Evolutionary conservation across 2,329 filamentous ascomycete genomes (phyloP), one percentile per base, ranked within the genome.

Genomic region (Myriosclerotinia curreyana): DNA sequence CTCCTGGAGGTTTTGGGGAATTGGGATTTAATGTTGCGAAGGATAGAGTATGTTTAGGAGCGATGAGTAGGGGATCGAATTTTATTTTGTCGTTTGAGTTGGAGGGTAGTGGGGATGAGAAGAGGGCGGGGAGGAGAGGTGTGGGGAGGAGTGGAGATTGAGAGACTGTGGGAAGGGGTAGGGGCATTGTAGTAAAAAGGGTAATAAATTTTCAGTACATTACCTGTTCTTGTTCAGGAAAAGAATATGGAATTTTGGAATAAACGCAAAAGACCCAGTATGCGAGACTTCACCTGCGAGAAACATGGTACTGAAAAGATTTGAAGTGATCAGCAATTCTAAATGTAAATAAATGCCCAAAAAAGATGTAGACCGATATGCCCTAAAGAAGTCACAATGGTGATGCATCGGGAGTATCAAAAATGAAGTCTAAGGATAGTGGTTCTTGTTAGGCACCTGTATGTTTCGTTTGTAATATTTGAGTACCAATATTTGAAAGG

Each of bases 1-100:
- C 67, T 4, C 62, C 67, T 15, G 67, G 67, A 9, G 67, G 67
- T 0, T 69, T 69, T 50, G 67, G 67, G 9, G 67, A 69, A 25
- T 44, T 69, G 22, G 67, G 67, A 0, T 69, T 69, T 49, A 64
- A 46, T 25, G 64, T 69, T 12, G 52, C 46, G 2, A 60, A 42
- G 36, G 63, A 69, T 46, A 64, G 53, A 8, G 58, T 69, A 11
- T 64, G 49, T 20, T 65, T 69, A 38, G 67, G 66, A 8, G 65
- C 66, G 1, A 62, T 67, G 58, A 64, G 66, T n/a, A 51, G 62
- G 3, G 66, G 65, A n/a, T 67, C 64, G 14, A 67, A 66, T 46
- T 56, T 62, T 48, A n/a, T 36, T 17, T 44, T 62, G 52, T 49
- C 49, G 5, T 62, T 62, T 56, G 31, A 14, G n/a, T 36, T 62